phyloP scores from a whole-genome alignment of 805 yeast genomes.

The Novakomyces olei region DNA sequence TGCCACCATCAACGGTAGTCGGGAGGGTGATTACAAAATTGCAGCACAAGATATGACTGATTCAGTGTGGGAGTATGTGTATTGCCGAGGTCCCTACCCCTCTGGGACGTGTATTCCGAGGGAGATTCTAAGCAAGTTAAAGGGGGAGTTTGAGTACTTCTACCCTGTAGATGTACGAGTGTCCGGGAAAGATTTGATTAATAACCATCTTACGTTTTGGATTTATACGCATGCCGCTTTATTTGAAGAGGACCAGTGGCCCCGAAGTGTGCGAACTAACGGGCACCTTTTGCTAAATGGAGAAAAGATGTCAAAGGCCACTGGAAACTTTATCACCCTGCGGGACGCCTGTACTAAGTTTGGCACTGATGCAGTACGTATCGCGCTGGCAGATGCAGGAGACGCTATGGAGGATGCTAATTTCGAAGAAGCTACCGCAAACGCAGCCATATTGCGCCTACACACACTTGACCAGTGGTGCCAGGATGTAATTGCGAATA shows the following conservation, averaged over 20 bases:
- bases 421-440: slow-evolving; percentile 88
- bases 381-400: slow-evolving; percentile 97
- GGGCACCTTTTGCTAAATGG: slow-evolving; percentile 91
- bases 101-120: slow-evolving; percentile 34
- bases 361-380: slow-evolving; percentile 95
- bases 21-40: slow-evolving; percentile 49
- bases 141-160: slow-evolving; percentile 91
- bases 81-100: slow-evolving; percentile 43
- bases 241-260: slow-evolving; percentile 84
- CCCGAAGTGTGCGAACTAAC: slow-evolving; percentile 76
- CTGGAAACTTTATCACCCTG: slow-evolving; percentile 90
- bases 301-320: slow-evolving; percentile 93
- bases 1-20: slow-evolving; percentile 62
- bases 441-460: slow-evolving; percentile 88
- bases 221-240: slow-evolving; percentile 80
- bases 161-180: slow-evolving; percentile 83
- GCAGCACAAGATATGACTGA: slow-evolving; percentile 71
- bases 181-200: slow-evolving; percentile 91
- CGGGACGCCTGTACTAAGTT: slow-evolving; percentile 64
- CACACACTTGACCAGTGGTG: slow-evolving; percentile 88
- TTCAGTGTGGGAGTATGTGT: slow-evolving; percentile 80
- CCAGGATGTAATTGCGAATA: slow-evolving; percentile 36
- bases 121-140: slow-evolving; percentile 44
- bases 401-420: slow-evolving; percentile 94
- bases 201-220: slow-evolving; percentile 91